A percentile compares a stretch with the other conserved stretches of the same genome.
Evolutionary conservation across 2,329 filamentous ascomycete species (phyloP).

Genomic region (Acrocalymma vagum): DNA sequence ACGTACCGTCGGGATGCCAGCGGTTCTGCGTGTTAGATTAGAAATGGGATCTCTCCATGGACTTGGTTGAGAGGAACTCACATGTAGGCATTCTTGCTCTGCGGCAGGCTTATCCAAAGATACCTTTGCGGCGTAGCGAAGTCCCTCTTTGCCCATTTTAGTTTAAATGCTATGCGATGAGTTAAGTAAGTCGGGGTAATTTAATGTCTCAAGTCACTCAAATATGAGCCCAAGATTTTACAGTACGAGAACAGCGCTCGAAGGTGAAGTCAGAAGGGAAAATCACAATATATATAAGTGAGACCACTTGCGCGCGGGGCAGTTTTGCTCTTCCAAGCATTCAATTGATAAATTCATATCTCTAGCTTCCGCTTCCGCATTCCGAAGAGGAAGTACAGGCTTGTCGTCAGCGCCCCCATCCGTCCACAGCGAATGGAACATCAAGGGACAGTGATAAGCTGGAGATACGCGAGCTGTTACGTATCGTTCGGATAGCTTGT

Average conservation of each 20-base stretch:
- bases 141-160: constrained; percentile 60
- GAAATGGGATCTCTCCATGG: background rate
- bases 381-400: constrained; percentile 18
- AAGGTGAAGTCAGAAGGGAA: no score
- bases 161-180: background rate
- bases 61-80: constrained; percentile 51
- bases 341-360: constrained; percentile 25
- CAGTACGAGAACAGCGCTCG: no score
- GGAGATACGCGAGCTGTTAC: constrained; percentile 39
- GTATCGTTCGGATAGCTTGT: constrained; percentile 40
- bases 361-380: constrained; percentile 19
- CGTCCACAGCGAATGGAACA: constrained; percentile 45
- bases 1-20: constrained; percentile 88
- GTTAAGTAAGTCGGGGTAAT: no score
- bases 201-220: no score
- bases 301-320: constrained; percentile 30
- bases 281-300: no score
- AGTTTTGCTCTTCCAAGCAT: constrained; percentile 6
- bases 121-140: constrained; percentile 77
- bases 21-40: constrained; percentile 71
- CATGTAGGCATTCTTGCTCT: constrained; percentile 75
- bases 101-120: constrained; percentile 75
- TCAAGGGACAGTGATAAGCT: constrained; percentile 44
- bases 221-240: no score
- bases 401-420: constrained; percentile 7